Conservation (phyloP, 2,329 filamentous ascomycete species). For the Aspergillus tubingensis region DNA sequence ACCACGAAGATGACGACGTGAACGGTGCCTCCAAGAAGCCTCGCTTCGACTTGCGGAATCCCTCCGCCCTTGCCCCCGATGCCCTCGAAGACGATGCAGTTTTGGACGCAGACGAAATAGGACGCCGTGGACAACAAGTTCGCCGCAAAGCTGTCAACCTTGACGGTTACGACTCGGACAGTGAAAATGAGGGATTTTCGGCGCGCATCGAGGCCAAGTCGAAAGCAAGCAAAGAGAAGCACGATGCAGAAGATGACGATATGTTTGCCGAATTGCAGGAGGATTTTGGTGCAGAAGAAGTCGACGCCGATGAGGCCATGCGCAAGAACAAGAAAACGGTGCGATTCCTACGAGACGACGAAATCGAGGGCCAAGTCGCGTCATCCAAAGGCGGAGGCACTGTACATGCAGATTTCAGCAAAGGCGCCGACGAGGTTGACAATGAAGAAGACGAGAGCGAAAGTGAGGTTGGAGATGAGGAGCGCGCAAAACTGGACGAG, state of each 20-base stretch:
- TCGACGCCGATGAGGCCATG: conserved; percentile 51
- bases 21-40: conserved; percentile 68
- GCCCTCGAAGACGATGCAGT: conserved; percentile 72
- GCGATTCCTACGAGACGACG: conserved; percentile 59
- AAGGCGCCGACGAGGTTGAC: conserved; percentile 55
- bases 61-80: conserved; percentile 84
- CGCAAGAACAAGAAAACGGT: conserved; percentile 65
- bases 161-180: conserved; percentile 93
- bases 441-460: conserved; percentile 64
- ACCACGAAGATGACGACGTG: conserved; percentile 52
- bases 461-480: conserved; percentile 65
- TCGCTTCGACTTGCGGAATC: conserved; percentile 92
- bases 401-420: conserved; percentile 58
- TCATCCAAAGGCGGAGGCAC: conserved; percentile 73
- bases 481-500: conserved; percentile 69
- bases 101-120: conserved; percentile 90
- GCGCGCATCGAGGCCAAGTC: conserved; percentile 66
- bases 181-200: conserved; percentile 87
- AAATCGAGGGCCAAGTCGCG: conserved; percentile 79
- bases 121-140: conserved; percentile 67
- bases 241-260: conserved; percentile 57
- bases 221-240: conserved; percentile 35
- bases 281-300: conserved; percentile 57
- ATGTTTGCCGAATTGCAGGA: conserved; percentile 79
- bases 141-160: conserved; percentile 95